Evolutionary conservation across 495 filamentous ascomycete genomes (phyloP).

Genomic region (Bathelium albidoporum): DNA sequence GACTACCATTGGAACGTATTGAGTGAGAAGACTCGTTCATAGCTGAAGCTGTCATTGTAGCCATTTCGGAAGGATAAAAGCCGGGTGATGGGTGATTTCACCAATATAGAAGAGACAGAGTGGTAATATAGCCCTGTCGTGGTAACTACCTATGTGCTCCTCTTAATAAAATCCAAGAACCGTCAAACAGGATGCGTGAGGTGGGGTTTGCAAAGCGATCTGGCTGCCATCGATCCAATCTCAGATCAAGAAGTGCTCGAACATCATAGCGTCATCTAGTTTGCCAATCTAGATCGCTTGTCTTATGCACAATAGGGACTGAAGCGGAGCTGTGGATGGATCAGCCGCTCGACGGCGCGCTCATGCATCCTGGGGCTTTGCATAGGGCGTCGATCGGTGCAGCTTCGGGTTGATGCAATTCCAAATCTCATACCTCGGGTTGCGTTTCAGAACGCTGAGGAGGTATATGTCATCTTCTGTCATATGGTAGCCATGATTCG

Average conservation of each 20-base stretch:
- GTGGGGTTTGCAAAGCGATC: neutral
- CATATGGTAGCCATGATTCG: too few relatives aligned
- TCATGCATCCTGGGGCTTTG: neutral
- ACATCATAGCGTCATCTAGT: neutral
- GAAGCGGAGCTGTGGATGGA: neutral
- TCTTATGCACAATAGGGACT: neutral
- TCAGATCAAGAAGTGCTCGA: neutral
- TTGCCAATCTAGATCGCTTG: neutral
- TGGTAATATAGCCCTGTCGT: too few relatives aligned
- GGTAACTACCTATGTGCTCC: neutral
- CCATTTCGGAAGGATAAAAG: neutral
- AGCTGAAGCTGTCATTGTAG: neutral
- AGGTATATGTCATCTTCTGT: too few relatives aligned
- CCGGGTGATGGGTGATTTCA: neutral
- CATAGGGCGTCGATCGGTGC: neutral
- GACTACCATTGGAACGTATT: neutral
- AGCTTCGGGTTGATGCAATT: neutral
- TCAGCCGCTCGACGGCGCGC: slow-evolving; percentile 1
- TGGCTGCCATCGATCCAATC: neutral
- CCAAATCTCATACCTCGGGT: neutral
- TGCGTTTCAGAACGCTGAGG: neutral
- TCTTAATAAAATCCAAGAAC: neutral
- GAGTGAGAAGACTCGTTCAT: neutral
- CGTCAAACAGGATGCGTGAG: neutral
- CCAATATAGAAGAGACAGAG: neutral